A percentile compares a stretch with the other conserved stretches of the same genome.
Conservation (phyloP, 768 basidiomycete species). For the Brasilioporus rufonigricans region DNA sequence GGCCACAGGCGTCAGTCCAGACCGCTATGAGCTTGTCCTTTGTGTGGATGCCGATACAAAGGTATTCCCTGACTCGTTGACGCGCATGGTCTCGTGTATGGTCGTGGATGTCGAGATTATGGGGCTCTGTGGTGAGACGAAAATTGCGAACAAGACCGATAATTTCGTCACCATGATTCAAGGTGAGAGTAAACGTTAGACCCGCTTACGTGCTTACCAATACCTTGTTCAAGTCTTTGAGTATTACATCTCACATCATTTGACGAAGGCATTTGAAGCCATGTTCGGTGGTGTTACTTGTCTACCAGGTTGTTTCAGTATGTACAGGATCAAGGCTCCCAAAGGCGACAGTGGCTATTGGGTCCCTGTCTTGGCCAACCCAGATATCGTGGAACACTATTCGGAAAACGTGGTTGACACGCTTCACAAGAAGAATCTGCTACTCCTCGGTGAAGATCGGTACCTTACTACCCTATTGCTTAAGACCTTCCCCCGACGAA, state of each 20-base stretch:
- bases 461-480: slow-evolving; percentile 97
- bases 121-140: slow-evolving; percentile 99
- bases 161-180: slow-evolving; percentile 99
- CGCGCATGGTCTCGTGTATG: slow-evolving; percentile 96
- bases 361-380: slow-evolving; percentile 98
- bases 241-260: slow-evolving; percentile 99
- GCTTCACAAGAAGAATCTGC: slow-evolving; percentile 97
- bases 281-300: slow-evolving; percentile 99
- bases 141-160: slow-evolving; percentile 98
- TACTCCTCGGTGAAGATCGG: slow-evolving; percentile 98
- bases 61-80: slow-evolving; percentile 97
- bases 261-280: slow-evolving; percentile 99
- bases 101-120: slow-evolving; percentile 96
- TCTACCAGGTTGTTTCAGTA: slow-evolving; percentile 98
- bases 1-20: slow-evolving; percentile 91
- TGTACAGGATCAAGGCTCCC: slow-evolving; percentile 99
- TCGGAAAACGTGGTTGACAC: slow-evolving; percentile 99
- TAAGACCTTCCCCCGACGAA: slow-evolving; percentile 99
- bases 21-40: slow-evolving; percentile 91
- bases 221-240: slow-evolving; percentile 73
- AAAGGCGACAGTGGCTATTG: slow-evolving; percentile 95
- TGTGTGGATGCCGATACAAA: slow-evolving; percentile 99
- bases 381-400: slow-evolving; percentile 98
- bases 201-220: slow-evolving; percentile 7
- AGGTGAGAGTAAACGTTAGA: slow-evolving; percentile 57